Evolutionary conservation across 768 basidiomycete genomes (phyloP).

Genomic region (Dictyophora rubrovolvata): DNA sequence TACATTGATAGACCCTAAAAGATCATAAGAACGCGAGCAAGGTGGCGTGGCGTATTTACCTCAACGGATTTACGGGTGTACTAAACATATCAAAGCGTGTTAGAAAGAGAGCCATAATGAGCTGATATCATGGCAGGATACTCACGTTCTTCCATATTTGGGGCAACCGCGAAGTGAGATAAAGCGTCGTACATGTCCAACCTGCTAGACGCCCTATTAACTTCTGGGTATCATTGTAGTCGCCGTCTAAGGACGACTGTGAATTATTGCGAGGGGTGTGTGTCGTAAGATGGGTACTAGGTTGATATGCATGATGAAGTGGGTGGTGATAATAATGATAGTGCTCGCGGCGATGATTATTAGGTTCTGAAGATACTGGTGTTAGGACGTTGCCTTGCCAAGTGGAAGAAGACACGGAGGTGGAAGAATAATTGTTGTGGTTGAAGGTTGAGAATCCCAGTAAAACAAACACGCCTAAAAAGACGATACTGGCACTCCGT

Average conservation of each 20-base stretch:
- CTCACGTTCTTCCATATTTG: constrained; percentile 99
- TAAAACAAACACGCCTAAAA: constrained; percentile 67
- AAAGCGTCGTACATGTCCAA: constrained; percentile 89
- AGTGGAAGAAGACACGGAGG: constrained; percentile 15
- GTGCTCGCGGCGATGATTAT: constrained; percentile 13
- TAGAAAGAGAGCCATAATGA: constrained; percentile 1
- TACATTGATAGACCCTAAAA: constrained; percentile 82
- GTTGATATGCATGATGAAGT: not conserved
- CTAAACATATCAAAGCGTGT: constrained; percentile 26
- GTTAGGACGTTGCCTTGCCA: constrained; percentile 31
- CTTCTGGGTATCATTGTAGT: not conserved
- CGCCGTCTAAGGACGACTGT: not conserved
- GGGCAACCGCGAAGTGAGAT: constrained; percentile 87
- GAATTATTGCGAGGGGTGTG: not conserved
- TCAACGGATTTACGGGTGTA: constrained; percentile 85
- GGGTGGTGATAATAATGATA: not conserved
- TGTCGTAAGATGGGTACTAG: not conserved
- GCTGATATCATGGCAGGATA: constrained; percentile 13
- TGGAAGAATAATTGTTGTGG: constrained; percentile 18
- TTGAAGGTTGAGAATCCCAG: constrained; percentile 51
- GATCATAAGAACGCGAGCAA: not conserved
- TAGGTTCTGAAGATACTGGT: constrained; percentile 31
- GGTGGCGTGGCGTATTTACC: constrained; percentile 25
- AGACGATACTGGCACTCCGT: constrained; percentile 68
- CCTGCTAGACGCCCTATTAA: constrained; percentile 85